phyloP scores from a whole-genome alignment of 2,329 filamentous ascomycete species.

The Penicillium sp. region DNA sequence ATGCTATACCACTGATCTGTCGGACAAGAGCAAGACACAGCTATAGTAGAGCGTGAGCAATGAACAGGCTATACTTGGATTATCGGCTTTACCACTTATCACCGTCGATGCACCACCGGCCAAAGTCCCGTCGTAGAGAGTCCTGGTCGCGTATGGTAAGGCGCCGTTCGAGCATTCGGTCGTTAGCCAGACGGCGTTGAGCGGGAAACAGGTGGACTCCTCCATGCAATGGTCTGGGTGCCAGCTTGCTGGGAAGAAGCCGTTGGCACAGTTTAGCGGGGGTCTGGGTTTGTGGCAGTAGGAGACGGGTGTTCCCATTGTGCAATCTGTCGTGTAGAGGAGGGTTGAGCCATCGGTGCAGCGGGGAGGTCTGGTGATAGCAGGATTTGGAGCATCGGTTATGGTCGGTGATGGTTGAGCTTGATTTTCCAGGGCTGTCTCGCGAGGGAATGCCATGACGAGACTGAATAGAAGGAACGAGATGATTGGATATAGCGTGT shows the following conservation, averaged over 20 bases:
- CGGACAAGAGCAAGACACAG: constrained; percentile 22
- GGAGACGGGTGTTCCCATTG: constrained; percentile 20
- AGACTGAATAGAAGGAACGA: constrained; percentile 1
- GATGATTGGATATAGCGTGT: no score
- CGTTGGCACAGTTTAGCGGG: constrained; percentile 16
- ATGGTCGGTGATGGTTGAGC: constrained; percentile 1
- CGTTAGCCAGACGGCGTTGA: constrained; percentile 21
- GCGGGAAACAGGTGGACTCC: constrained; percentile 20
- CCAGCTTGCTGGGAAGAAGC: constrained; percentile 23
- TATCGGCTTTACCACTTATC: constrained; percentile 20
- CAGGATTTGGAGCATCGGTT: constrained; percentile 6
- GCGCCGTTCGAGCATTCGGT: constrained; percentile 24
- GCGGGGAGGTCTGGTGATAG: constrained; percentile 10
- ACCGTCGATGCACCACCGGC: constrained; percentile 15
- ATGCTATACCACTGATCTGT: constrained; percentile 23
- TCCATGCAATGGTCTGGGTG: constrained; percentile 24
- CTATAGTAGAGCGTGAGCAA: constrained; percentile 5
- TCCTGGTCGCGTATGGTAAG: constrained; percentile 17
- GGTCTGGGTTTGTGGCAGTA: constrained; percentile 19
- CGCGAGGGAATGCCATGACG: constrained; percentile 9
- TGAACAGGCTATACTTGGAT: no score
- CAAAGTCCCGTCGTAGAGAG: constrained; percentile 18
- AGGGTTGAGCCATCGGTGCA: constrained; percentile 19
- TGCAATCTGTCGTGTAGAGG: constrained; percentile 26
- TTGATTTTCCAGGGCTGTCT: constrained; percentile 1